Evolutionary conservation across 768 basidiomycete species (phyloP), one percentile per base, ranked within the genome.

Genomic region (Coprinopsis strossmayeri): DNA sequence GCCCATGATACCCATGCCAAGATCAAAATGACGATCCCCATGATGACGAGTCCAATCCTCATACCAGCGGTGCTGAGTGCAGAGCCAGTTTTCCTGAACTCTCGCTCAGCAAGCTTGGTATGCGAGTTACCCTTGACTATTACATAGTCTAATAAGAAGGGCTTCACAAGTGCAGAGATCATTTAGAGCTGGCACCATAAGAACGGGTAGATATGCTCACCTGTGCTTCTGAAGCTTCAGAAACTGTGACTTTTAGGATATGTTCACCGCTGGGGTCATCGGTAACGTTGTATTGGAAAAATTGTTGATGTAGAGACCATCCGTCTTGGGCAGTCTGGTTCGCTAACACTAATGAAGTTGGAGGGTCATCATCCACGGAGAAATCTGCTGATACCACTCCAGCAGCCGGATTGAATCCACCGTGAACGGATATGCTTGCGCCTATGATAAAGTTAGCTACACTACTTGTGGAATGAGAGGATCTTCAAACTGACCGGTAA

Each of bases 21-120:
- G 5, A 50, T 34, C 3, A 27, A 32, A 12, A 44, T 20, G 5
- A 25, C 42, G n/a, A 50, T 50, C 9, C 23, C 49, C 30, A 50
- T 24, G 49, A 50, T 28, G 34, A 44, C 40, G 18, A 50, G 42
- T 18, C 49, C 49, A 28, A 50, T 38, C 49, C 12, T 44, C 49
- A 50, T 18, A 2, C 49, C 43, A 2, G 42, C 24, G 10, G 12
- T 26, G 18, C 38, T 50, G 17, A 41, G 21, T 12, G 5, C 34
- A 7, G 32, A 23, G 9, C 49, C 49, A 18, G 30, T 20, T 25
- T 50, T 50, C 42, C 38, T 23, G 49, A 50, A 50, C 35, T 26
- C 28, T 13, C 35, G 15, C 28, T 35, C 43, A 18, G 15, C 13
- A 3, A 50, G 20, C 23, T n/a, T n/a, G 18, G 42, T 45, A 24